Evolutionary conservation across 23 red algal species (phyloP).

Genomic region (Gracilaria domingensis): DNA sequence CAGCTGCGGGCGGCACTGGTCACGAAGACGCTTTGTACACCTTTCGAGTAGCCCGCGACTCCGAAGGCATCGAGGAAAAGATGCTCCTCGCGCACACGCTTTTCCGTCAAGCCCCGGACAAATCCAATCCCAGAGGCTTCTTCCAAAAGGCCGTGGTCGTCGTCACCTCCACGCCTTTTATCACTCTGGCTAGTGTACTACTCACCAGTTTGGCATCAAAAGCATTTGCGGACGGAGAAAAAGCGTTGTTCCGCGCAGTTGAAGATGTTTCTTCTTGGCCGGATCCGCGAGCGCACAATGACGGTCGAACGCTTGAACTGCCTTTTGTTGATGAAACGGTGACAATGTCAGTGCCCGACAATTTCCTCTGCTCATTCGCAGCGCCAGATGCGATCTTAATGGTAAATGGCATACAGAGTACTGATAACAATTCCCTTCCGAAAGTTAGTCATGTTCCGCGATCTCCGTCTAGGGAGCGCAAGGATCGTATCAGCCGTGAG

Average conservation of each 20-base stretch:
- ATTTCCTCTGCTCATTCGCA: constrained; percentile 41
- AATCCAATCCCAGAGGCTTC: constrained; percentile 21
- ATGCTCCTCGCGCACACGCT: constrained; percentile 47
- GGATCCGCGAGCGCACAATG: neutral
- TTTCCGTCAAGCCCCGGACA: constrained; percentile 57
- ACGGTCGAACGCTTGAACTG: neutral
- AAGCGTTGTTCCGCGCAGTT: constrained; percentile 29
- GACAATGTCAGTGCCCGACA: constrained; percentile 7
- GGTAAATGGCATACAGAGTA: neutral
- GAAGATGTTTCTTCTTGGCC: constrained; percentile 45
- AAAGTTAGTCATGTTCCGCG: neutral
- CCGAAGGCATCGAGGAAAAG: neutral
- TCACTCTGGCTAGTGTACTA: constrained; percentile 16
- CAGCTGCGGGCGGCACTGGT: constrained; percentile 26
- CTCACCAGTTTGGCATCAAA: constrained; percentile 30
- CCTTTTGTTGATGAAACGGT: constrained; percentile 26
- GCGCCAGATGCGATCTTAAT: constrained; percentile 35
- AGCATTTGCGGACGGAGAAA: constrained; percentile 35
- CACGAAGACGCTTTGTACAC: constrained; percentile 49
- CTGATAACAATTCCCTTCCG: neutral
- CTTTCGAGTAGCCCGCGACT: constrained; percentile 39
- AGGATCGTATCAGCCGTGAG: neutral
- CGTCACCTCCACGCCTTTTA: constrained; percentile 31
- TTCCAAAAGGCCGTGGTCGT: constrained; percentile 68
- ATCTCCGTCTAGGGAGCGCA: neutral